A percentile compares a stretch with the other conserved stretches of the same genome.
phyloP scores from a whole-genome alignment of 1,284 basidiomycete species.

The Rhodofomes roseus region DNA sequence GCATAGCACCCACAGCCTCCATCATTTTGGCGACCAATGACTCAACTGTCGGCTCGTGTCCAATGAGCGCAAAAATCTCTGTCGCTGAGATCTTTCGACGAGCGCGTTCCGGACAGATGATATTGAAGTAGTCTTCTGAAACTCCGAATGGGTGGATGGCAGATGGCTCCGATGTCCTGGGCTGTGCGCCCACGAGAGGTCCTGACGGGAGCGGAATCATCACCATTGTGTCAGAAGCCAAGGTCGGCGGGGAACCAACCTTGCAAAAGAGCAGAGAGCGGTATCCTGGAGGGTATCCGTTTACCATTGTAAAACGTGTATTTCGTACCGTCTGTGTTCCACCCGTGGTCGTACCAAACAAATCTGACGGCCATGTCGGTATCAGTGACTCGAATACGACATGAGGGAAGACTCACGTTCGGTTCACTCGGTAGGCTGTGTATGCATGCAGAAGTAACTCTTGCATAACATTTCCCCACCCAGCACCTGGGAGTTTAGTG shows the following conservation, averaged over 20 bases:
- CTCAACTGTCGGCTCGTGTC: neutral
- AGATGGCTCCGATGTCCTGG: slow-evolving; percentile 14
- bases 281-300: slow-evolving; percentile 48
- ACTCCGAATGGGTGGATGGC: neutral
- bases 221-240: no score
- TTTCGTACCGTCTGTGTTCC: slow-evolving; percentile 27
- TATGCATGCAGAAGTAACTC: slow-evolving; percentile 45
- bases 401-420: slow-evolving; percentile 34
- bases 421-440: slow-evolving; percentile 37
- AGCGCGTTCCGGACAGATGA: slow-evolving; percentile 2
- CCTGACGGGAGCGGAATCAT: slow-evolving; percentile 22
- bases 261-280: slow-evolving; percentile 53
- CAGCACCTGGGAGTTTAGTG: neutral
- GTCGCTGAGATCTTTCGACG: neutral
- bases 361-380: slow-evolving; percentile 26
- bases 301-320: slow-evolving; percentile 30
- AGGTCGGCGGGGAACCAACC: slow-evolving; percentile 20
- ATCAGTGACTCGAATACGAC: neutral
- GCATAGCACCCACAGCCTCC: neutral
- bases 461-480: slow-evolving; percentile 56
- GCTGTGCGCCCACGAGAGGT: slow-evolving; percentile 48
- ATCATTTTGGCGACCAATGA: neutral
- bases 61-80: neutral
- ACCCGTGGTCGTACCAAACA: slow-evolving; percentile 62
- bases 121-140: slow-evolving; percentile 8